These are phyloP conservation scores for Pugionium cornutum DNA, from an alignment of 345 rosid species.

Conservation along the genomic window DNA sequence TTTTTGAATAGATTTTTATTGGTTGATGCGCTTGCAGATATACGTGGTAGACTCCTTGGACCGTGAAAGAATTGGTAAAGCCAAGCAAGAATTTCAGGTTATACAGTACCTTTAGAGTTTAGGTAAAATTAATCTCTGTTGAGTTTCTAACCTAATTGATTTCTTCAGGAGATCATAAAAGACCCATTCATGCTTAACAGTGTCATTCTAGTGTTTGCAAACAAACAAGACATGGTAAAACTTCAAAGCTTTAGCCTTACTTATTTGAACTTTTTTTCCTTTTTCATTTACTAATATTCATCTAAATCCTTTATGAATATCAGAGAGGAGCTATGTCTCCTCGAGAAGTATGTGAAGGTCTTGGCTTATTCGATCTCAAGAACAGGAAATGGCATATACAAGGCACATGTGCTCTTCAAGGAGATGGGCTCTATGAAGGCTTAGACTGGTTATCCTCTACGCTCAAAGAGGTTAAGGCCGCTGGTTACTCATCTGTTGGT, in stretches of 20 bases:
- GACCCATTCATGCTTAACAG: conserved; percentile 98
- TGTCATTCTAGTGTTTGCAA: conserved; percentile 92
- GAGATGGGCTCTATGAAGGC: conserved; percentile 98
- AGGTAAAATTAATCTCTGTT: conserved; percentile 15
- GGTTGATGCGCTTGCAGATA: conserved; percentile 52
- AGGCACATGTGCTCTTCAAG: conserved; percentile 93
- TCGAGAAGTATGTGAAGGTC: conserved; percentile 86
- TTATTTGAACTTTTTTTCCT: neutral
- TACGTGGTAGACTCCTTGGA: conserved; percentile 99
- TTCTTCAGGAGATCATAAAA: conserved; percentile 75
- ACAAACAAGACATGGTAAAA: conserved; percentile 98
- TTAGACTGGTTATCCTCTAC: conserved; percentile 90
- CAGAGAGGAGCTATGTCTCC: conserved; percentile 99
- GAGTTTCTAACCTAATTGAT: conserved; percentile 23
- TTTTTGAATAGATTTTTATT: neutral
- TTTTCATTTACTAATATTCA: neutral
- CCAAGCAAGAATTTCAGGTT: conserved; percentile 95
- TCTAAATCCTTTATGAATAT: conserved; percentile 1
- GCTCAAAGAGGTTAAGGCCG: conserved; percentile 83
- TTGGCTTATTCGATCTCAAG: conserved; percentile 88
- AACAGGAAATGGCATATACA: conserved; percentile 99
- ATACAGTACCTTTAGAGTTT: conserved; percentile 23
- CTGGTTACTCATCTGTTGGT: conserved; percentile 83
- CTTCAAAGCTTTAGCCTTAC: conserved; percentile 5
- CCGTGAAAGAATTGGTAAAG: conserved; percentile 89